Evolutionary conservation across 768 basidiomycete genomes (phyloP).

Genomic region (Chalciporus sphaerocephalus): DNA sequence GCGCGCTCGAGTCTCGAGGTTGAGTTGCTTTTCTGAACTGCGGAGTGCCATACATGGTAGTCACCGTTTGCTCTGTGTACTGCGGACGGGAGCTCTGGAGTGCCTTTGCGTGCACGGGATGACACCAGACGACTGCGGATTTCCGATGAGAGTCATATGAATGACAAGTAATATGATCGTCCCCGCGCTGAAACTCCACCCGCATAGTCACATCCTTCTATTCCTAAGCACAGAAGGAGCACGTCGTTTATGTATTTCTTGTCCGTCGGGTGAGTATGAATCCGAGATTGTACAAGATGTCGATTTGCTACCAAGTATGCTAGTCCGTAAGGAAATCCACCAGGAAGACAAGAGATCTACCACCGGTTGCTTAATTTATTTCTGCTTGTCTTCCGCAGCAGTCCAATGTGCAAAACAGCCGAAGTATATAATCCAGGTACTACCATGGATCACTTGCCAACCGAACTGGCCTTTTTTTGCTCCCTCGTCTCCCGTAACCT

Average conservation of each 20-base stretch:
- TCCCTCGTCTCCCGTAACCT: background rate
- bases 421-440: slow-evolving; percentile 1
- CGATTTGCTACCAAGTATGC: no score
- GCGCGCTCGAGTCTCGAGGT: no score
- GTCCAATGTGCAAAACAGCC: background rate
- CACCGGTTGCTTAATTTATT: slow-evolving; percentile 11
- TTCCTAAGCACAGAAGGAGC: background rate
- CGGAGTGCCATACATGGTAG: background rate
- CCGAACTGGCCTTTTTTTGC: background rate
- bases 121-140: background rate
- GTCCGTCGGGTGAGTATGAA: background rate
- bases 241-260: slow-evolving; percentile 4
- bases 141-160: background rate
- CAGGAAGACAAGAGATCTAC: background rate
- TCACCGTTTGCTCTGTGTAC: background rate
- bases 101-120: no score
- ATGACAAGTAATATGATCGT: background rate
- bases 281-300: slow-evolving; percentile 1
- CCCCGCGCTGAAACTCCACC: background rate
- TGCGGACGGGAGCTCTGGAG: background rate
- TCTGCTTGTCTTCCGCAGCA: slow-evolving; percentile 12
- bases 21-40: background rate
- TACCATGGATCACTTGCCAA: no score
- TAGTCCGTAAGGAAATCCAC: background rate
- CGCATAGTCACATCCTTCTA: background rate